A percentile compares a stretch with the other conserved stretches of the same genome.
phyloP scores from a whole-genome alignment of 495 filamentous ascomycete genomes.

The Penicillium cosmopolitanum region DNA sequence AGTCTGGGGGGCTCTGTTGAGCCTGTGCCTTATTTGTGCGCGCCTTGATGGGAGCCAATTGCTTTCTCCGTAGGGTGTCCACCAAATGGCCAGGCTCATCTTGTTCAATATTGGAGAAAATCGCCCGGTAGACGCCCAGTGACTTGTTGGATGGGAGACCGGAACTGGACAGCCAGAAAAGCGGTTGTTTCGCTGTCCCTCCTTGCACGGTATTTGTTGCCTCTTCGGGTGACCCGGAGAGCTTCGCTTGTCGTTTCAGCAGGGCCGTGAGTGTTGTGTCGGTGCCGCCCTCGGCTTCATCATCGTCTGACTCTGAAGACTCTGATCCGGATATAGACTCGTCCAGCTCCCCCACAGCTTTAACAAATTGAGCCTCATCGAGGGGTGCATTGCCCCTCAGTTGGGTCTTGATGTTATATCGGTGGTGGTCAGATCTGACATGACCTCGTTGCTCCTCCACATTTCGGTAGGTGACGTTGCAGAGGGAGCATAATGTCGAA shows the following conservation, averaged over 20 bases:
- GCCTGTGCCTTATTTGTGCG: slow-evolving; percentile 46
- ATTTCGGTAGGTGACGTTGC: slow-evolving; percentile 66
- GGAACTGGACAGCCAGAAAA: slow-evolving; percentile 84
- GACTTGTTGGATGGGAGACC: slow-evolving; percentile 75
- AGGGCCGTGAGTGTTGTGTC: slow-evolving; percentile 70
- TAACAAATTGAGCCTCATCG: slow-evolving; percentile 79
- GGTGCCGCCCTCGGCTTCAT: slow-evolving; percentile 55
- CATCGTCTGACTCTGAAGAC: slow-evolving; percentile 58
- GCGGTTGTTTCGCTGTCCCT: slow-evolving; percentile 67
- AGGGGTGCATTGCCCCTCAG: slow-evolving; percentile 69
- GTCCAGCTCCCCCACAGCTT: slow-evolving; percentile 77
- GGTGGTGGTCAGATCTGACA: slow-evolving; percentile 87
- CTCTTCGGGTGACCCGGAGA: slow-evolving; percentile 58
- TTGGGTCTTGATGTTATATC: slow-evolving; percentile 92
- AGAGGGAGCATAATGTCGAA: slow-evolving; percentile 81
- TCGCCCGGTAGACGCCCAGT: slow-evolving; percentile 80
- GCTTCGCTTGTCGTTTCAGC: slow-evolving; percentile 79
- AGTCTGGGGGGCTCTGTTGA: slow-evolving; percentile 54
- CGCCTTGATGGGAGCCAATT: slow-evolving; percentile 66
- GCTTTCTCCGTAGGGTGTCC: slow-evolving; percentile 71
- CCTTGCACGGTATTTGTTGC: slow-evolving; percentile 52
- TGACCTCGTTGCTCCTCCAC: slow-evolving; percentile 85
- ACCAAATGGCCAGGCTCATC: slow-evolving; percentile 62
- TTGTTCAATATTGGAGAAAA: slow-evolving; percentile 76
- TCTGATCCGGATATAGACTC: slow-evolving; percentile 91